Percentiles rank a stretch among this genome's conserved stretches.
phyloP scores from a whole-genome alignment of 495 filamentous ascomycete species.

The Penicillium steckii region DNA sequence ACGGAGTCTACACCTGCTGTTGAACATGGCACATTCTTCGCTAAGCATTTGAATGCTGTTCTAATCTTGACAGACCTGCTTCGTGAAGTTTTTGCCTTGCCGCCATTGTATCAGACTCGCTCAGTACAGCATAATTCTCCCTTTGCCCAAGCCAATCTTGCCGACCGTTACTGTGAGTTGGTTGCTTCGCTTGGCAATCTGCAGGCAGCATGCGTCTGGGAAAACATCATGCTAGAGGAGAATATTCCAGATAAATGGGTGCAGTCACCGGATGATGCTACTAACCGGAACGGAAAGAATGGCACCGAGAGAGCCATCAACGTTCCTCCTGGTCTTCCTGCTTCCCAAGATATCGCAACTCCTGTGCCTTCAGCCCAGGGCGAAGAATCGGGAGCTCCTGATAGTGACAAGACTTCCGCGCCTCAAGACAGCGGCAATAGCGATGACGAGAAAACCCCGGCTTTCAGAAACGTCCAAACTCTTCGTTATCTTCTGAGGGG shows the following conservation, averaged over 20 bases:
- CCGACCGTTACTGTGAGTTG: constrained; percentile 71
- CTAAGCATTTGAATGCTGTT: constrained; percentile 72
- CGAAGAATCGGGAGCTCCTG: constrained; percentile 20
- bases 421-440: constrained; percentile 38
- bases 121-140: constrained; percentile 49
- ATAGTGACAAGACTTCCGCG: constrained; percentile 18
- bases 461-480: constrained; percentile 75
- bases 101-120: constrained; percentile 61
- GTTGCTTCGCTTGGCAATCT: constrained; percentile 71
- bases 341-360: constrained; percentile 10
- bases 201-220: constrained; percentile 74
- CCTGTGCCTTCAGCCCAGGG: constrained; percentile 15
- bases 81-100: constrained; percentile 66
- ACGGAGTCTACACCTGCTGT: constrained; percentile 25
- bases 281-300: constrained; percentile 31
- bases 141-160: constrained; percentile 73
- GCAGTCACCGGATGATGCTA: constrained; percentile 56
- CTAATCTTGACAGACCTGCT: constrained; percentile 73
- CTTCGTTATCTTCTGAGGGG: constrained; percentile 75
- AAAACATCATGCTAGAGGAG: constrained; percentile 73
- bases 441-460: constrained; percentile 46
- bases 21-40: constrained; percentile 65
- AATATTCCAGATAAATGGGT: constrained; percentile 66
- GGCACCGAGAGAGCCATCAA: constrained; percentile 43
- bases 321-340: constrained; percentile 28